A percentile compares a stretch with the other conserved stretches of the same genome.
Evolutionary conservation across 805 yeast genomes (phyloP).

Genomic region (Wickerhamia fluorescens): DNA sequence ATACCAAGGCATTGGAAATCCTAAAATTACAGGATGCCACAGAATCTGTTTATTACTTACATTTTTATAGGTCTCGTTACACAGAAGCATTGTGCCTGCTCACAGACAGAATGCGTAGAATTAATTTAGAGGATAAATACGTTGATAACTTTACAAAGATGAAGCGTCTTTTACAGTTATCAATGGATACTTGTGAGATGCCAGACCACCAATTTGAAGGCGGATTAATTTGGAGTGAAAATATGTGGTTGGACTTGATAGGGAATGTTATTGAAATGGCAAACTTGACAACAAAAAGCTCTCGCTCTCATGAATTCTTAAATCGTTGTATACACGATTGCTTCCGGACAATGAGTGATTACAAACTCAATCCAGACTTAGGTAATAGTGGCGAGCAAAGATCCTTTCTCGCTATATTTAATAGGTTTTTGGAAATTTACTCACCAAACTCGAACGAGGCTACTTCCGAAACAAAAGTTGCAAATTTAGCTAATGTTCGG

Average conservation of each 20-base stretch:
- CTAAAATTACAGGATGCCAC: too few species aligned
- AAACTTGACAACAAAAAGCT: too few species aligned
- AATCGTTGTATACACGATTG: constrained; percentile 25
- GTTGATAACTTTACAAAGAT: too few species aligned
- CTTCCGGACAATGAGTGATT: constrained; percentile 26
- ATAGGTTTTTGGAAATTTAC: constrained; percentile 42
- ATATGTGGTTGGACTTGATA: constrained; percentile 24
- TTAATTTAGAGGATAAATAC: too few species aligned
- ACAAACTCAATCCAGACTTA: constrained; percentile 12
- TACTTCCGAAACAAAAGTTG: constrained; percentile 20
- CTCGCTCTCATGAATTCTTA: too few species aligned
- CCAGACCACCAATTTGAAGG: constrained; percentile 8
- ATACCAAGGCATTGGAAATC: constrained; percentile 1
- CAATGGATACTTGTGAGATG: constrained; percentile 21
- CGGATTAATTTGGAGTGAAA: constrained; percentile 13
- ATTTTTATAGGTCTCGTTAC: too few species aligned
- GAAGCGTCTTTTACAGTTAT: too few species aligned
- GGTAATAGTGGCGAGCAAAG: constrained; percentile 9
- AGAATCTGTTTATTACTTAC: too few species aligned
- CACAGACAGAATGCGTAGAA: too few species aligned
- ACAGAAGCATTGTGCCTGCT: too few species aligned
- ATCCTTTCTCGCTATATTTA: constrained; percentile 50
- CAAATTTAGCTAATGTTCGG: constrained; percentile 54
- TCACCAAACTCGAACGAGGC: constrained; percentile 33
- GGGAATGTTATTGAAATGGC: constrained; percentile 15